Evolutionary conservation across 768 basidiomycete genomes (phyloP).

Genomic region (Pleurotus tuoliensis): DNA sequence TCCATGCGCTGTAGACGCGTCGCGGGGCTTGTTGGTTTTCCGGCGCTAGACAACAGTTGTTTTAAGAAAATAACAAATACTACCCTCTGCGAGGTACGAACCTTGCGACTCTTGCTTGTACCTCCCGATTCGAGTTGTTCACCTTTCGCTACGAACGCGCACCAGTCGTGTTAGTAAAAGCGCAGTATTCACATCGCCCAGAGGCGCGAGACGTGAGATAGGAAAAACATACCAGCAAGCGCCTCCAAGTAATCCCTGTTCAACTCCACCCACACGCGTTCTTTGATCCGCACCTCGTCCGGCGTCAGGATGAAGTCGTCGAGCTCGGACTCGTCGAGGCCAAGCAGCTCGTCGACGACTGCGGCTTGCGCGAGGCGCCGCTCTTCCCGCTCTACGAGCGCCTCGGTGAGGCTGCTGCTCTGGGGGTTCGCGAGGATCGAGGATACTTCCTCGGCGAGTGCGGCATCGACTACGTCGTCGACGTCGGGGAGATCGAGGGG

Average conservation of each 20-base stretch:
- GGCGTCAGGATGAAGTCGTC: conserved; percentile 74
- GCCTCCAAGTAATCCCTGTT: conserved; percentile 89
- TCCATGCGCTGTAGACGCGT: conserved; percentile 67
- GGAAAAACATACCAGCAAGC: conserved; percentile 60
- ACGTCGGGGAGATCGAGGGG: conserved; percentile 23
- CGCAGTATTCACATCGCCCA: conserved; percentile 3
- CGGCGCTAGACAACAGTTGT: conserved; percentile 47
- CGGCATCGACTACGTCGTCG: conserved; percentile 60
- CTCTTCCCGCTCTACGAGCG: conserved; percentile 66
- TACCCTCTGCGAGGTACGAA: conserved; percentile 49
- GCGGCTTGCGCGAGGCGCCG: conserved; percentile 44
- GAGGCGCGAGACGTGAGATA: background rate
- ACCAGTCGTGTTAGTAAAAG: conserved; percentile 40
- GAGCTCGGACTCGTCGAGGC: conserved; percentile 89
- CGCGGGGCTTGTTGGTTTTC: conserved; percentile 65
- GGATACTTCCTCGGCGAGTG: conserved; percentile 67
- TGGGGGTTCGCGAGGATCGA: conserved; percentile 60
- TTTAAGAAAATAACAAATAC: conserved; percentile 24
- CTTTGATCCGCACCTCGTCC: conserved; percentile 81
- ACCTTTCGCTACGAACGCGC: conserved; percentile 56
- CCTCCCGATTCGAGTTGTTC: conserved; percentile 43
- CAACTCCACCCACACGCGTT: conserved; percentile 91
- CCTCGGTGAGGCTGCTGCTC: conserved; percentile 53
- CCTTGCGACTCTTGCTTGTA: conserved; percentile 68
- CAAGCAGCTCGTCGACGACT: conserved; percentile 60